phyloP scores from a whole-genome alignment of 495 filamentous ascomycete species.

The Talaromyces ruber region DNA sequence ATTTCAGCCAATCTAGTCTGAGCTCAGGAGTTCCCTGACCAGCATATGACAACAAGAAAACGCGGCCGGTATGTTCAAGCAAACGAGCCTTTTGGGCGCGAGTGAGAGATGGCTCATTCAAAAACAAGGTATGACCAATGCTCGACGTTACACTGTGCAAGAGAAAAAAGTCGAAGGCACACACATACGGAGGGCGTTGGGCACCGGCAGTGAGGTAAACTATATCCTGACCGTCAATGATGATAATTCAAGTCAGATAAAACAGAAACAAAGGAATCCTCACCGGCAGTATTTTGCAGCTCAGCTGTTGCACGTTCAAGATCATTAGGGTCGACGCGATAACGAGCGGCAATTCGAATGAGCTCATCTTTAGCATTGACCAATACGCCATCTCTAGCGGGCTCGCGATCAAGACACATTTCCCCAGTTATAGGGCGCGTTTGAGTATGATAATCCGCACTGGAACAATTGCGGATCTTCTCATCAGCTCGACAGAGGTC shows the following conservation, averaged over 20 bases:
- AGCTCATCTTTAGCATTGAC: slow-evolving; percentile 1
- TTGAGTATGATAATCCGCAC: neutral
- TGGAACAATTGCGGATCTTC: neutral
- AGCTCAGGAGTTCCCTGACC: slow-evolving; percentile 10
- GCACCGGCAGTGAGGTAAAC: slow-evolving; percentile 4
- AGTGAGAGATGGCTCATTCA: slow-evolving; percentile 8
- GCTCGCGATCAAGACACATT: neutral
- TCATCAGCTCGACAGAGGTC: neutral
- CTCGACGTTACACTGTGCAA: slow-evolving; percentile 7
- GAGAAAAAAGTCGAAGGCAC: slow-evolving; percentile 12
- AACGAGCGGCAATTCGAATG: slow-evolving; percentile 9
- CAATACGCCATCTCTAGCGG: neutral
- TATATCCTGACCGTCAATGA: neutral
- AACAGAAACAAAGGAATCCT: neutral
- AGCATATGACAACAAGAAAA: slow-evolving; percentile 8
- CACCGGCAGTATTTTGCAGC: slow-evolving; percentile 10
- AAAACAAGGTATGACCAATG: slow-evolving; percentile 6
- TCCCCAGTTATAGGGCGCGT: neutral
- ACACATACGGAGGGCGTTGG: slow-evolving; percentile 9
- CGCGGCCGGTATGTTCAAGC: slow-evolving; percentile 10
- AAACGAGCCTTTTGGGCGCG: slow-evolving; percentile 7
- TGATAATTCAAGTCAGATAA: neutral
- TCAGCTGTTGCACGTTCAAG: slow-evolving; percentile 11
- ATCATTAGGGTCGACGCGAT: slow-evolving; percentile 6
- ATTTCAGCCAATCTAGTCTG: slow-evolving; percentile 8